phyloP scores from a whole-genome alignment of 2,329 filamentous ascomycete species.

The Sporothrix phasma region DNA sequence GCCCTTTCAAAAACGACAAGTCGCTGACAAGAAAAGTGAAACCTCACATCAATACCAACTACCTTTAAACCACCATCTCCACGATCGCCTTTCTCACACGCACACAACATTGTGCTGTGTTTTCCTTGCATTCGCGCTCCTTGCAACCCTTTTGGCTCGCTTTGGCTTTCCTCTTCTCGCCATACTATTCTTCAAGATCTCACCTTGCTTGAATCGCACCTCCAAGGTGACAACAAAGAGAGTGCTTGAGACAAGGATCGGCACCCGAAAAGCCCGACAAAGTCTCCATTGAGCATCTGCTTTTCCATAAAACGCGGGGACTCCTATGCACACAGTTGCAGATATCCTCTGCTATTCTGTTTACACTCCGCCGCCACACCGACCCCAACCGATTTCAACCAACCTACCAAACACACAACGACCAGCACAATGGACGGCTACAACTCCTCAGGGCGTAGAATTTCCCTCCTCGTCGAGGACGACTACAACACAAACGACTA shows the following conservation, averaged over 20 bases:
- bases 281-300: background rate
- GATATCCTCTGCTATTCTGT: background rate
- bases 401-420: background rate
- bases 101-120: background rate
- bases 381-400: background rate
- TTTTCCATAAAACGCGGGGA: background rate
- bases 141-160: background rate
- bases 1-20: background rate
- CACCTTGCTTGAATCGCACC: slow-evolving; percentile 4
- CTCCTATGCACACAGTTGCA: background rate
- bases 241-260: background rate
- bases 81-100: background rate
- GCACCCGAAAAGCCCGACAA: background rate
- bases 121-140: background rate
- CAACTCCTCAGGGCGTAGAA: slow-evolving; percentile 46
- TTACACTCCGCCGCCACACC: background rate
- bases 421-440: slow-evolving; percentile 40
- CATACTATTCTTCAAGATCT: background rate
- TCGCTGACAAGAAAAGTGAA: slow-evolving; percentile 7
- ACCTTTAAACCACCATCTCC: background rate
- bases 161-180: background rate
- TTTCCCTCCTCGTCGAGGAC: slow-evolving; percentile 52
- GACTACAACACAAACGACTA: slow-evolving; percentile 18
- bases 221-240: slow-evolving; percentile 8
- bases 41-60: background rate